Conservation (phyloP, 495 filamentous ascomycete genomes). For the Tuber melanosporum region DNA sequence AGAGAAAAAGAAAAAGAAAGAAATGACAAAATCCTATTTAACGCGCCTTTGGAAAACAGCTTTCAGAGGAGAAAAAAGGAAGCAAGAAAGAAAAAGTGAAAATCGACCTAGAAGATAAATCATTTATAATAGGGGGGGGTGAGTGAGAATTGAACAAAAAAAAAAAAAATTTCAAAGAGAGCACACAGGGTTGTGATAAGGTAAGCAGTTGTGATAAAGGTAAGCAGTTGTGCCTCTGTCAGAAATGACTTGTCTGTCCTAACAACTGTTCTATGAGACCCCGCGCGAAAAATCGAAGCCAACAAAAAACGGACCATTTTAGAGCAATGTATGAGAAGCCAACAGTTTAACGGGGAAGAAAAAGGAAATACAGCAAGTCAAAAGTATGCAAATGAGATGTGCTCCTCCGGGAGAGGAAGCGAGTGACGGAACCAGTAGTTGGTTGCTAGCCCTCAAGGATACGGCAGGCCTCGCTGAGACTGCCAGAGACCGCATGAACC, state of each 20-base stretch:
- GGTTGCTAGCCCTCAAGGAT: slow-evolving; percentile 23
- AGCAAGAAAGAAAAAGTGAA: neutral
- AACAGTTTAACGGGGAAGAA: neutral
- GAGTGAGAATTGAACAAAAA: neutral
- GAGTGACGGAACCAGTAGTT: neutral
- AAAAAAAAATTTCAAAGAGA: neutral
- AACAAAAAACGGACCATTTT: neutral
- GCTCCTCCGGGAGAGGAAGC: neutral
- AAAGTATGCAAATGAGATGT: neutral
- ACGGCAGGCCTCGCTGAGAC: slow-evolving; percentile 26
- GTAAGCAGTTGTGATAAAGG: neutral
- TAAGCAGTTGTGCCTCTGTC: neutral
- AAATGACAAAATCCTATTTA: neutral
- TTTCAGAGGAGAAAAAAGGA: neutral
- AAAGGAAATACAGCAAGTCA: neutral
- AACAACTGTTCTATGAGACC: neutral
- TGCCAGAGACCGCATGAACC: slow-evolving; percentile 23
- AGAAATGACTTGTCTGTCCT: neutral
- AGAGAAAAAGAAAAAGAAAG: neutral
- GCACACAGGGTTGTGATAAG: too few species aligned
- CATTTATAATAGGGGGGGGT: neutral
- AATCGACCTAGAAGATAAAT: neutral
- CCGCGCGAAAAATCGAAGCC: neutral
- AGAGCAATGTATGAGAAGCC: neutral
- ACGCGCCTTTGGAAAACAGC: neutral